A percentile compares a stretch with the other conserved stretches of the same genome.
Conservation (phyloP, 1,139 yeast genomes). For the Geotrichum fermentans region DNA sequence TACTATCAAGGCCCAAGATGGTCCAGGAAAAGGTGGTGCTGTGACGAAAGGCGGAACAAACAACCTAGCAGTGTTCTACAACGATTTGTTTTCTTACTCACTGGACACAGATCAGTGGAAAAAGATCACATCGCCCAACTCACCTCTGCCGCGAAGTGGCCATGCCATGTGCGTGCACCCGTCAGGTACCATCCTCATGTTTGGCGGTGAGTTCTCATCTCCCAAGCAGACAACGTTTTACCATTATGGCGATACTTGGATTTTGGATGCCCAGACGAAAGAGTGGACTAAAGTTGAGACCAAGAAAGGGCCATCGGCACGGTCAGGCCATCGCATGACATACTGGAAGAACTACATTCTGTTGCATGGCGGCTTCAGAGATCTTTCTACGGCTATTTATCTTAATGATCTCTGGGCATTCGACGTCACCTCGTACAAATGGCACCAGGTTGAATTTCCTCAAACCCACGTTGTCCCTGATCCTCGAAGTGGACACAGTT, state of each 20-base stretch:
- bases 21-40: conserved; percentile 14
- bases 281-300: conserved; percentile 88
- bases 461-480: conserved; percentile 78
- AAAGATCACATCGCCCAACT: conserved; percentile 67
- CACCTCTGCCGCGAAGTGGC: conserved; percentile 90
- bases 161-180: conserved; percentile 95
- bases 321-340: conserved; percentile 90
- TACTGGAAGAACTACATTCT: conserved; percentile 87
- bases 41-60: conserved; percentile 32
- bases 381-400: conserved; percentile 76
- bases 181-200: conserved; percentile 74
- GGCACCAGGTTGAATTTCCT: conserved; percentile 88
- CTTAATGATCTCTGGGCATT: conserved; percentile 86
- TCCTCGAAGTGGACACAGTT: conserved; percentile 89
- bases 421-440: conserved; percentile 81
- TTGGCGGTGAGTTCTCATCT: conserved; percentile 96
- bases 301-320: conserved; percentile 71
- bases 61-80: conserved; percentile 64
- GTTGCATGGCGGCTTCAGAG: conserved; percentile 89
- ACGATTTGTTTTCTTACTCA: conserved; percentile 70
- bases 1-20: conserved; percentile 31
- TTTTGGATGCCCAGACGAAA: conserved; percentile 72
- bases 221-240: conserved; percentile 95
- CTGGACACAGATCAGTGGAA: conserved; percentile 83
- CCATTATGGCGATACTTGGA: conserved; percentile 96